Conservation (phyloP, 257 asterid species). For the Scutellaria baicalensis region DNA sequence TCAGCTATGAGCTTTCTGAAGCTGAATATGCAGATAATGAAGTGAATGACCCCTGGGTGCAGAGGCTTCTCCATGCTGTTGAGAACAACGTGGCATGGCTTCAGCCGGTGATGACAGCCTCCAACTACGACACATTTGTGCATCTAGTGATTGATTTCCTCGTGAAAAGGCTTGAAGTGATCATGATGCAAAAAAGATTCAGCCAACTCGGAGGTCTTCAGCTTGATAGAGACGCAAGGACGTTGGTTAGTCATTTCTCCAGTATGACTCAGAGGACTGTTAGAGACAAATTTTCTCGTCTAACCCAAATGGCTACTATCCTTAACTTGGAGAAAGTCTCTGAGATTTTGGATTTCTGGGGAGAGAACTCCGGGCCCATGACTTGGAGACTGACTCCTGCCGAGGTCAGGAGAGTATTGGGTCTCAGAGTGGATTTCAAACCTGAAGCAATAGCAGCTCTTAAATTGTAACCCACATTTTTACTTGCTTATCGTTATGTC, state of each 20-base stretch:
- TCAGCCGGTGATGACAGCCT: slow-evolving; percentile 73
- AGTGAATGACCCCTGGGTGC: slow-evolving; percentile 98
- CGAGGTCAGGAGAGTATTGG: slow-evolving; percentile 86
- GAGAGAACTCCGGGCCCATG: slow-evolving; percentile 97
- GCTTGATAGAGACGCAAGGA: slow-evolving; percentile 86
- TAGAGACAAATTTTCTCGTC: slow-evolving; percentile 85
- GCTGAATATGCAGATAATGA: slow-evolving; percentile 94
- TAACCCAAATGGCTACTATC: slow-evolving; percentile 96
- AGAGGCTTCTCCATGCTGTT: slow-evolving; percentile 87
- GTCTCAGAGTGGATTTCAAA: slow-evolving; percentile 84
- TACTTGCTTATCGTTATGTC: neutral
- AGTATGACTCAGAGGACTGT: slow-evolving; percentile 91
- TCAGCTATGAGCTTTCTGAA: slow-evolving; percentile 86
- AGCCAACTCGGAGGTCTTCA: slow-evolving; percentile 99
- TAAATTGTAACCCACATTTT: slow-evolving; percentile 38
- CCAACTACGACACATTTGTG: slow-evolving; percentile 67
- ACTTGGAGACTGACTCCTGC: slow-evolving; percentile 97
- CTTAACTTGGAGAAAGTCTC: slow-evolving; percentile 90
- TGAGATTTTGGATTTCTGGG: slow-evolving; percentile 98
- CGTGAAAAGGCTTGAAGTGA: slow-evolving; percentile 87
- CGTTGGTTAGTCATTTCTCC: slow-evolving; percentile 89
- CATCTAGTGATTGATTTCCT: slow-evolving; percentile 77
- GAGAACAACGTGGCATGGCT: slow-evolving; percentile 88
- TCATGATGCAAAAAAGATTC: slow-evolving; percentile 95
- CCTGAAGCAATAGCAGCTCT: slow-evolving; percentile 93